These are phyloP conservation scores for Phaffia australis DNA, from an alignment of 768 basidiomycete species.

Conservation along the genomic window DNA sequence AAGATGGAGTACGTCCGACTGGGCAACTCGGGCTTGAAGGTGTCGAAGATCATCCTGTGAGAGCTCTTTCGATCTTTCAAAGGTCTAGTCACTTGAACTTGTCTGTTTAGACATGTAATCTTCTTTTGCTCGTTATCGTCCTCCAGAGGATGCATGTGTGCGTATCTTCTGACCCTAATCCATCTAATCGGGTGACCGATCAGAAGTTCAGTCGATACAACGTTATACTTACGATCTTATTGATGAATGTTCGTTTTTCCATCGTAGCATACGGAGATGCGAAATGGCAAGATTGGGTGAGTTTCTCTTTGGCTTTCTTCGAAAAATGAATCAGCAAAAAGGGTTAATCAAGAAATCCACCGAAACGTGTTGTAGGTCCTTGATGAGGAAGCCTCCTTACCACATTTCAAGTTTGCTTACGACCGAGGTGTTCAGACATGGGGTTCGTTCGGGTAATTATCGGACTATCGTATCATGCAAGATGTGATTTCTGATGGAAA, in stretches of 20 bases:
- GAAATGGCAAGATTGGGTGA: slow-evolving; percentile 4
- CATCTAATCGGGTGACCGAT: neutral
- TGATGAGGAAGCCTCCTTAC: neutral
- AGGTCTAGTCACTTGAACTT: no score
- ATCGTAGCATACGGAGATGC: neutral
- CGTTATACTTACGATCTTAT: no score
- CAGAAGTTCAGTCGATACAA: neutral
- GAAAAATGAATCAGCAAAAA: no score
- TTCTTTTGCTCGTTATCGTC: no score
- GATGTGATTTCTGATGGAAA: no score
- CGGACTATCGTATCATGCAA: no score
- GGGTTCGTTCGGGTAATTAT: neutral
- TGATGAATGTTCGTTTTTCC: neutral
- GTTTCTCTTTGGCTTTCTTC: no score
- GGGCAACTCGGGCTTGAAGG: slow-evolving; percentile 17
- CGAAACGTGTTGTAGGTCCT: neutral
- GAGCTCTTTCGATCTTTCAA: neutral
- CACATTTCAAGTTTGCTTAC: slow-evolving; percentile 1
- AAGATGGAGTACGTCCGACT: slow-evolving; percentile 20
- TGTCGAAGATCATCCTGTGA: slow-evolving; percentile 22
- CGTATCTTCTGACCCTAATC: neutral
- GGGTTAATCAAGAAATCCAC: no score
- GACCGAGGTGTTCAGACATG: neutral
- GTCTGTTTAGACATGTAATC: no score
- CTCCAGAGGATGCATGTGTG: slow-evolving; percentile 4